These are phyloP conservation scores for Crithidia brevicula DNA, from an alignment of 208 protist genomes.

Conservation along the genomic window DNA sequence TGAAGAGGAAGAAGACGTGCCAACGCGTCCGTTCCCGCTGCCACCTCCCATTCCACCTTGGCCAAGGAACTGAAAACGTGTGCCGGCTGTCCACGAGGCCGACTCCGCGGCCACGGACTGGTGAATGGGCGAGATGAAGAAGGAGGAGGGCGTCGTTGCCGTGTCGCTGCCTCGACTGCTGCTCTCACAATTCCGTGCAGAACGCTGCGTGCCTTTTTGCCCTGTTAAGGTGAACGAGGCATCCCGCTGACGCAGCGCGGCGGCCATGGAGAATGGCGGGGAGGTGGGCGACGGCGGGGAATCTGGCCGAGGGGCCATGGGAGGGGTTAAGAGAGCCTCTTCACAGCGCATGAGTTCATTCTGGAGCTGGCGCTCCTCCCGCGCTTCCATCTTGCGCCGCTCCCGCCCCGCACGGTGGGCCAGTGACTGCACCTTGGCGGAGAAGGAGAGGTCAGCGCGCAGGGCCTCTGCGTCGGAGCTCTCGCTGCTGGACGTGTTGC, in stretches of 20 bases:
- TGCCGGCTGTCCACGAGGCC: constrained; percentile 35
- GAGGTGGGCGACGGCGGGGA: background rate
- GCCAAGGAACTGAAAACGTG: constrained; percentile 51
- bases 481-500: constrained; percentile 20
- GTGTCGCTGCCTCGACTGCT: background rate
- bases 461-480: constrained; percentile 12
- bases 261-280: background rate
- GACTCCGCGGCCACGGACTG: constrained; percentile 67
- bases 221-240: background rate
- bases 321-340: constrained; percentile 3
- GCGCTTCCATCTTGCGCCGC: constrained; percentile 35
- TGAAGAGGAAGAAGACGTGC: no score
- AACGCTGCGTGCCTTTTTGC: no score
- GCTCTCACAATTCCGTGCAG: background rate
- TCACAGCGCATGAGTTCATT: constrained; percentile 19
- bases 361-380: constrained; percentile 27
- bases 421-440: constrained; percentile 41
- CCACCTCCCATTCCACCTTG: constrained; percentile 47
- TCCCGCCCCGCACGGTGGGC: constrained; percentile 30
- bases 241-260: constrained; percentile 8
- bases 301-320: background rate
- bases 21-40: background rate
- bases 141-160: constrained; percentile 34
- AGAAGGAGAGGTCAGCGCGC: constrained; percentile 15
- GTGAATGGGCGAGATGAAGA: constrained; percentile 84